Evolutionary conservation across 2,329 filamentous ascomycete genomes (phyloP), one percentile per base, ranked within the genome.

Genomic region (Ophiosphaerella narmari): DNA sequence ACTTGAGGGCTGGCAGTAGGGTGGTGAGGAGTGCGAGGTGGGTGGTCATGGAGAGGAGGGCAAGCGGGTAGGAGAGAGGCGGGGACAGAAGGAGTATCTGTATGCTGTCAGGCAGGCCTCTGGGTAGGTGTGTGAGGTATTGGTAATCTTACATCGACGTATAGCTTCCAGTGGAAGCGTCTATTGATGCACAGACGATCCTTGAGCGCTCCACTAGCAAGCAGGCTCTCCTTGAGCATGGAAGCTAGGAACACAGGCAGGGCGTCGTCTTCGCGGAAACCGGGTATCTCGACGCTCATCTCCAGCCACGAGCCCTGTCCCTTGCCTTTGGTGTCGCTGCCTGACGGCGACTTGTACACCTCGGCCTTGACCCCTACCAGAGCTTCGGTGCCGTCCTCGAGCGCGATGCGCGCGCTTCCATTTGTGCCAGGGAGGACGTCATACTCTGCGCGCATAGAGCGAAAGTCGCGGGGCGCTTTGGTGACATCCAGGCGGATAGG

Each of bases 331-430:
- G 54, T 62, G 5, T 63, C 63, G 35, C 59, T 58, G 21, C 56
- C 56, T 63, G 62, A 59, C 41, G 56, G 63, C 14, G 87, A 91
- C 77, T 84, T 87, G 73, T 96, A 91, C 4, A 97, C 90, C 76
- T 97, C 93, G 0, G 90, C 91, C 77, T 97, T 99, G 54, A 97
- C 87, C 39, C 94, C 94, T 5, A 97, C 94, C 54, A 99, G 88
- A 6, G 94, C 94, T 75, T 99, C 94, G 1, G 91, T 96, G 43
- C 94, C 94, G 72, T 99, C 94, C 3, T 91, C 86, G 71, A 97
- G 95, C 60, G 93, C 96, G 39, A 99, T 88, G 31, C 95, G 86
- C 52, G 94, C 93, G 74, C 90, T 95, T 54, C 94, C 94, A 68
- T 97, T 96, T 13, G 93, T 88, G 39, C 87, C 86, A 0, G 94